phyloP scores from a whole-genome alignment of 495 filamentous ascomycete species.

The Podospora pseudocomata region DNA sequence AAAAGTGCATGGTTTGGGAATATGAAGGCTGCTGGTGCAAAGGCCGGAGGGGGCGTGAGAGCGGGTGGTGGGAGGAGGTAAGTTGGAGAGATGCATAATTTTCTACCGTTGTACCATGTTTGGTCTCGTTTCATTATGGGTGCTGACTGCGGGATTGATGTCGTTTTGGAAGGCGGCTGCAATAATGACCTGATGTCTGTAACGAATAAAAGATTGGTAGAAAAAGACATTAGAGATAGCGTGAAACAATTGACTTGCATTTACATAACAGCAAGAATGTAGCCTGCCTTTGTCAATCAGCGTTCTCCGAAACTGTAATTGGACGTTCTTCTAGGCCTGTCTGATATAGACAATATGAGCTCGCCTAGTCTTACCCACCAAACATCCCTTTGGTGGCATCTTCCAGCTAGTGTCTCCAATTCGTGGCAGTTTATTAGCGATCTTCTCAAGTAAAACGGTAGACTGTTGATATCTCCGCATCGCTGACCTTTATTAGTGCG shows the following conservation, averaged over 20 bases:
- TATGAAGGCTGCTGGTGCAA: neutral
- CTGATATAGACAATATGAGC: neutral
- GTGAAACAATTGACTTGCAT: neutral
- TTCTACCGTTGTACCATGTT: neutral
- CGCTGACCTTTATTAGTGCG: neutral
- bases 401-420: neutral
- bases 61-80: neutral
- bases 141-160: neutral
- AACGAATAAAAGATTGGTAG: neutral
- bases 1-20: constrained; percentile 1
- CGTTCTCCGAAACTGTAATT: neutral
- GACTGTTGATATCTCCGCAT: neutral
- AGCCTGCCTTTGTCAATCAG: neutral
- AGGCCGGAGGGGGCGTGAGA: neutral
- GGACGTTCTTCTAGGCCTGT: neutral
- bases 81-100: neutral
- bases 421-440: neutral
- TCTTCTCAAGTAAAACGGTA: neutral
- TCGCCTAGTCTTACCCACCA: neutral
- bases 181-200: neutral
- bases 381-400: neutral
- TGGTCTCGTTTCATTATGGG: neutral
- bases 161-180: neutral
- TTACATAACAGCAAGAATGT: neutral
- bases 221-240: neutral